Evolutionary conservation across 2,329 filamentous ascomycete species (phyloP).

Genomic region (Phialemonium atrogriseum): DNA sequence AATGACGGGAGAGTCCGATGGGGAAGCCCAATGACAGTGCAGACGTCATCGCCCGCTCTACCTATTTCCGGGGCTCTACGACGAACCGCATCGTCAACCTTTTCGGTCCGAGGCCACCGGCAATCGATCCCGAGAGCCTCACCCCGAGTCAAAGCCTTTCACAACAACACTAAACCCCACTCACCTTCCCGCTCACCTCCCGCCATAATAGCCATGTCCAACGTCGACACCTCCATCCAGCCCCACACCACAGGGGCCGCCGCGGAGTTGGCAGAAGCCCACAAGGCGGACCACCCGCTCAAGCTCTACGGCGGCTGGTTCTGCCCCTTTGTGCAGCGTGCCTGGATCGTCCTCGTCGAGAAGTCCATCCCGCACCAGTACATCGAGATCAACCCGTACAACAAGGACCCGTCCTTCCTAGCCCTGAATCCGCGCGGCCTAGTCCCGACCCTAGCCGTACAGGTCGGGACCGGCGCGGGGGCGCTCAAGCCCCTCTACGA

Average conservation of each 20-base stretch:
- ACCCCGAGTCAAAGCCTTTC: no score
- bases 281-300: slow-evolving; percentile 39
- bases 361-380: slow-evolving; percentile 69
- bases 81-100: no score
- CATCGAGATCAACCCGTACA: slow-evolving; percentile 70
- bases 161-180: no score
- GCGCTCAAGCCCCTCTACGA: slow-evolving; percentile 58
- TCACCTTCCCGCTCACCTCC: no score
- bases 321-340: slow-evolving; percentile 62
- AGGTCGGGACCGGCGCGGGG: slow-evolving; percentile 14
- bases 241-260: slow-evolving; percentile 40
- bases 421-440: slow-evolving; percentile 67
- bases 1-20: no score
- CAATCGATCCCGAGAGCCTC: no score
- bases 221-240: slow-evolving; percentile 39
- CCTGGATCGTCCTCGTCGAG: slow-evolving; percentile 66
- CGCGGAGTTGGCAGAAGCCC: slow-evolving; percentile 34
- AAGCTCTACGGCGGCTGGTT: slow-evolving; percentile 72
- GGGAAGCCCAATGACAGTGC: no score
- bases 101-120: no score
- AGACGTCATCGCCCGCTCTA: no score
- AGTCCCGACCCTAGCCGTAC: slow-evolving; percentile 59
- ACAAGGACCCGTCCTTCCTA: slow-evolving; percentile 60
- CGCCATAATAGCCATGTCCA: no score
- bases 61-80: no score